Conservation (phyloP, 805 yeast genomes). For the Brettanomyces custersianus region DNA sequence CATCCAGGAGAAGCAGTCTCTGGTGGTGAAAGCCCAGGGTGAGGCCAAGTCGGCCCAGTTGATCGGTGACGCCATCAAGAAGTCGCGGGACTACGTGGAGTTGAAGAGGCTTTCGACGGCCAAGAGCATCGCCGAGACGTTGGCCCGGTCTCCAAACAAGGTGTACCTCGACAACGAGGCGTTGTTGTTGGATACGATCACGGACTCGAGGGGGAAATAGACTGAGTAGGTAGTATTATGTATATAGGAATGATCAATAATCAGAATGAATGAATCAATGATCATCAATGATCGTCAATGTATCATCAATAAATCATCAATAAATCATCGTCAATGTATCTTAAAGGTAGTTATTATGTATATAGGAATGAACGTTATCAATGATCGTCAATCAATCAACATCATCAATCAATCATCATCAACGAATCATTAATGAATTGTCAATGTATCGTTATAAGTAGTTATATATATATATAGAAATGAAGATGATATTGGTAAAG, state of each 20-base stretch:
- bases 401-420: no score
- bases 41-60: conserved; percentile 97
- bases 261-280: not conserved
- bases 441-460: not conserved
- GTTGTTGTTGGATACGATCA: conserved; percentile 77
- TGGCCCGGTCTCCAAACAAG: conserved; percentile 83
- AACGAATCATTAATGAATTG: not conserved
- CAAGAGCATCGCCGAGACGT: conserved; percentile 81
- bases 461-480: not conserved
- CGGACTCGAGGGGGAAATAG: conserved; percentile 75
- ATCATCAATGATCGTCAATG: not conserved
- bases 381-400: no score
- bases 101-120: conserved; percentile 96
- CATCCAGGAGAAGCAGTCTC: conserved; percentile 92
- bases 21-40: conserved; percentile 96
- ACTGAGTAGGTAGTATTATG: not conserved
- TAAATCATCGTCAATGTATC: no score
- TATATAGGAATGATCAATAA: not conserved
- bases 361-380: no score
- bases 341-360: no score
- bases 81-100: conserved; percentile 91
- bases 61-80: conserved; percentile 98
- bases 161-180: conserved; percentile 89
- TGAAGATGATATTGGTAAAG: no score
- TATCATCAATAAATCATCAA: no score